Evolutionary conservation across 2,329 filamentous ascomycete genomes (phyloP), one percentile per base, ranked within the genome.

Genomic region (Trichophyton benhamiae): DNA sequence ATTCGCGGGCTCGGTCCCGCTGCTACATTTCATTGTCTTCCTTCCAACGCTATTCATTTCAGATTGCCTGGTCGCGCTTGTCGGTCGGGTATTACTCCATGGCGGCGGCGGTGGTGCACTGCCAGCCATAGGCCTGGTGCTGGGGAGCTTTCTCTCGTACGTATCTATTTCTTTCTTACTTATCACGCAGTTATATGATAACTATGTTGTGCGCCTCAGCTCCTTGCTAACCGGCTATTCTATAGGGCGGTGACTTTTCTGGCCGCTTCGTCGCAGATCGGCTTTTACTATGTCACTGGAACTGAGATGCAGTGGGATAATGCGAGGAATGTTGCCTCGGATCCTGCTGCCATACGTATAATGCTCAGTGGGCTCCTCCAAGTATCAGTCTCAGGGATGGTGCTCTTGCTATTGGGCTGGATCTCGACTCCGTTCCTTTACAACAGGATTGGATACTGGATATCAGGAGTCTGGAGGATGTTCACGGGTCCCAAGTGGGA

Each of bases 231-330:
- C 52, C 42, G 17, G 6, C 38, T 36, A 22, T 44, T 49, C n/a
- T 13, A 22, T 59, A 72, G 70, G 15, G 57, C 57, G 22, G 49
- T 71, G 25, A 65, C 65, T 15, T 63, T 69, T 5, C 59, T 63
- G 49, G 66, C 68, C 2, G 62, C 68, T 15, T 64, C 70, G 3
- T 68, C 69, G 4, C 70, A 72, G 44, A 64, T 71, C 5, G 69
- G 69, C 0, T 72, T 72, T 41, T 72, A 68, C 58, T 67, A 68
- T 46, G 68, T 72, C 30, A 72, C 70, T 9, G 68, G 70, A 25
- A 67, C 67, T 22, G 70, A 72, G 55, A 64, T 71, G 58, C 69
- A 68, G 48, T 72, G 70, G 67, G 67, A 69, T 62, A 67, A 69
- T 20, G 69, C 70, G 1, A 66, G 65, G 17, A 70, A 65, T 49